Base-by-base conservation (phyloP, 2,329 filamentous ascomycete genomes). In the Graphium sp. region DNA sequence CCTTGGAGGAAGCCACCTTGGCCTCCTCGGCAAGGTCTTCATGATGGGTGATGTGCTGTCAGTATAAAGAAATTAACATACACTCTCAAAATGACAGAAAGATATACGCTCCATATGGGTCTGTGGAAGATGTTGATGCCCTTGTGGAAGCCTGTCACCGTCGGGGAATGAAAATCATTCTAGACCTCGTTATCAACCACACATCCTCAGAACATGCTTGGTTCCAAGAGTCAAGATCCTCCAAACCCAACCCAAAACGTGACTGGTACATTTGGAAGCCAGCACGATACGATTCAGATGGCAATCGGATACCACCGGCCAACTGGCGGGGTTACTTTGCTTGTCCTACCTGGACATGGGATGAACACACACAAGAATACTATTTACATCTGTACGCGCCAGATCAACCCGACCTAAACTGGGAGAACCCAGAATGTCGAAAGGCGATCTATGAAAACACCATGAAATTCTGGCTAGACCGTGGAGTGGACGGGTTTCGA, bases 351-450 rank as follows among this genome's bases (percentile, higher is more conserved):
- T 69, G 64, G 64, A 55, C 56, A 10, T 66, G 55, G 44, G 63
- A 68, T 29, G 58, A 62, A 30, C 34, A 41, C 1, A 59, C 61
- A 1, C 47, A 58, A 21, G 58, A 68, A 34, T 69, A 67, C 34
- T 69, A 67, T 32, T 48, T 69, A 2, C 61, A 64, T 36, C 55
- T 84, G 2, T 85, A 79, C 43, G 66, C 68, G 1, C 57, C 65
- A 0, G 67, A 75, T 26, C 79, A 84, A 43, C 79, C 79, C 0
- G 79, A 85, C 38, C 55, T 85, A 12, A 84, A 84, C 43, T 84
- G 78, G 77, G 74, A 81, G 31, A 74, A 75, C 27, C 57, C 60
- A 0, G 62, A 66, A 3, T 71, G 76, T 6, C 65, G 75, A 6
- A 55, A 70, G 29, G 78, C 71, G 1, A 73, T 82, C 2, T 75